Percentiles rank a stretch among this genome's conserved stretches.
Conservation (phyloP, 2,329 filamentous ascomycete species). For the Calonectria leucothoes region DNA sequence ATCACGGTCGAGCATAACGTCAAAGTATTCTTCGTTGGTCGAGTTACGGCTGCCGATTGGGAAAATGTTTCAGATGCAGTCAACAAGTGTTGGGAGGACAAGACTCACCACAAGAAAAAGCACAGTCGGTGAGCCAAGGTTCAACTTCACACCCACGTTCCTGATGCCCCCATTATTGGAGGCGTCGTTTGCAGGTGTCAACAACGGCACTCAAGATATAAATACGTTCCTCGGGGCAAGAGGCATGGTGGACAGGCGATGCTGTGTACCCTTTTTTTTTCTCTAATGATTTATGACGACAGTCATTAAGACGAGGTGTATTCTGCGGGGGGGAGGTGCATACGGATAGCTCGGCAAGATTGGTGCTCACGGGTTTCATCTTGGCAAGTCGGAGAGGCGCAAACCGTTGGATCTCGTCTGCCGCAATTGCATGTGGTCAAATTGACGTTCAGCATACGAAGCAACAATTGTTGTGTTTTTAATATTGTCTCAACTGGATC, state of each 20-base stretch:
- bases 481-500: constrained; percentile 19
- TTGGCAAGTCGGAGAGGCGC: not conserved
- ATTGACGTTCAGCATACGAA: constrained; percentile 16
- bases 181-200: constrained; percentile 35
- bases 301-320: constrained; percentile 9
- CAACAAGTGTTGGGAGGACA: constrained; percentile 61
- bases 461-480: constrained; percentile 9
- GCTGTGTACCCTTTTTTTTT: constrained; percentile 34
- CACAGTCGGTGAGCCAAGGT: constrained; percentile 30
- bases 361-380: not conserved
- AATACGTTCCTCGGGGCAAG: constrained; percentile 46
- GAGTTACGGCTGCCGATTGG: constrained; percentile 53
- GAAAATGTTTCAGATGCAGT: constrained; percentile 57
- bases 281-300: constrained; percentile 25
- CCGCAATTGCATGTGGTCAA: constrained; percentile 1
- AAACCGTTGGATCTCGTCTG: not conserved
- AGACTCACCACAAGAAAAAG: constrained; percentile 50
- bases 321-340: not conserved
- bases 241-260: constrained; percentile 23
- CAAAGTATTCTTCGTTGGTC: constrained; percentile 68
- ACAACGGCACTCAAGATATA: constrained; percentile 37
- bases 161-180: constrained; percentile 29
- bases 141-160: constrained; percentile 36
- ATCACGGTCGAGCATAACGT: constrained; percentile 69
- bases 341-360: not conserved